Percentiles rank a stretch among this genome's conserved stretches.
These are phyloP conservation scores for Dipteronia sinensis DNA, from an alignment of 345 rosid genomes.

Conservation along the genomic window DNA sequence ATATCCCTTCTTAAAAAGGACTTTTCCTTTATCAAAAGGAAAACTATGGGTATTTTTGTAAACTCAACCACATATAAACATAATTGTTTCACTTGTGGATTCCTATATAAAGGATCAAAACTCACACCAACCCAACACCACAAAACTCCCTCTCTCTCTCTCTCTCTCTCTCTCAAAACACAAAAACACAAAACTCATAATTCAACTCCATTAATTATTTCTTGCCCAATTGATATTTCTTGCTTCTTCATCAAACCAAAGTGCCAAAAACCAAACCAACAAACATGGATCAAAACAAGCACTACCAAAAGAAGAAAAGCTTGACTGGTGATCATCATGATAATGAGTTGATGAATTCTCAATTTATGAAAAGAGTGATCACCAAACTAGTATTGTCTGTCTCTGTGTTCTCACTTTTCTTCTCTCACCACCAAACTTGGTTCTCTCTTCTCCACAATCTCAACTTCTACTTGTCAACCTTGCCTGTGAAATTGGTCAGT, in stretches of 20 bases:
- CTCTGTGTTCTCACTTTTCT: conserved; percentile 56
- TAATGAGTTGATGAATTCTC: conserved; percentile 23
- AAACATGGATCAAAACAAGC: conserved; percentile 39
- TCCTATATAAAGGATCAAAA: conserved; percentile 19
- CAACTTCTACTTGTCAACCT: conserved; percentile 38
- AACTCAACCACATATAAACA: not conserved
- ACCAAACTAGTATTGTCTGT: conserved; percentile 51
- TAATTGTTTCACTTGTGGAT: not conserved
- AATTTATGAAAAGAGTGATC: conserved; percentile 39
- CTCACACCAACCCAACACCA: not conserved
- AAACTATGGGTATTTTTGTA: conserved; percentile 15
- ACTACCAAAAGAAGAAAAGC: not conserved
- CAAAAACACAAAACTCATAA: no score
- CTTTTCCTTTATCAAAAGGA: not conserved
- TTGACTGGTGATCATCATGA: conserved; percentile 7
- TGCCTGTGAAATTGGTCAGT: conserved; percentile 45
- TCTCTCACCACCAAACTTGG: conserved; percentile 27
- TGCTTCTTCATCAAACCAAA: not conserved
- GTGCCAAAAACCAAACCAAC: not conserved
- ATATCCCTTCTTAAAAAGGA: no score
- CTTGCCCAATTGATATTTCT: no score
- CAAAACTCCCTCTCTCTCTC: not conserved
- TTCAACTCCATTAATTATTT: no score
- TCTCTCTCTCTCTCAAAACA: no score
- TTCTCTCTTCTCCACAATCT: conserved; percentile 33